Evolutionary conservation across 2,329 filamentous ascomycete species (phyloP).

Genomic region (Pyrenochaeta sp.): DNA sequence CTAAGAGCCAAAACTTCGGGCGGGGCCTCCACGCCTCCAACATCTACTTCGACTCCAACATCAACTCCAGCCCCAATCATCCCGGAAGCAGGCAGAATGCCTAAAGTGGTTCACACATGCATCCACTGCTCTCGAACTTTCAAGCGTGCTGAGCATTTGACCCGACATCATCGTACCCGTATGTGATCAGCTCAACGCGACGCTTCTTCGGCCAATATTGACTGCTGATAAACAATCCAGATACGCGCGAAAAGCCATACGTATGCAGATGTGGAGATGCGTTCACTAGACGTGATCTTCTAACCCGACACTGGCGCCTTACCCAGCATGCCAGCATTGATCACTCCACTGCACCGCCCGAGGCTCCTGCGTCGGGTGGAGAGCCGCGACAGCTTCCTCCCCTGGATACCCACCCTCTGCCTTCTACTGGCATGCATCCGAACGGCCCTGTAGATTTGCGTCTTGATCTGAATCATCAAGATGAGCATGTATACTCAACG

Average conservation of each 20-base stretch:
- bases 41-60: slow-evolving; percentile 24
- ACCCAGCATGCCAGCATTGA: slow-evolving; percentile 29
- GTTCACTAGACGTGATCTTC: slow-evolving; percentile 38
- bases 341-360: too few relatives aligned
- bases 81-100: too few relatives aligned
- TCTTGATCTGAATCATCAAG: too few relatives aligned
- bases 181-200: slow-evolving; percentile 20
- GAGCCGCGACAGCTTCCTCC: too few relatives aligned
- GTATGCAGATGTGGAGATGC: slow-evolving; percentile 35
- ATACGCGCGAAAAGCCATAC: slow-evolving; percentile 42
- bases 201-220: slow-evolving; percentile 1
- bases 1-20: too few relatives aligned
- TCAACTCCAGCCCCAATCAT: slow-evolving; percentile 21
- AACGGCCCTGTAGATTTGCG: too few relatives aligned
- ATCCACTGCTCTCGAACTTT: slow-evolving; percentile 35
- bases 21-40: background rate
- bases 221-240: slow-evolving; percentile 23
- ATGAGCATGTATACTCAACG: too few relatives aligned
- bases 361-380: too few relatives aligned
- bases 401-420: too few relatives aligned
- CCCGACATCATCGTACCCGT: slow-evolving; percentile 42
- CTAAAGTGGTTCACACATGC: slow-evolving; percentile 34
- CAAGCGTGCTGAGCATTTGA: slow-evolving; percentile 41
- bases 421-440: too few relatives aligned
- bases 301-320: slow-evolving; percentile 42